These are phyloP conservation scores for Cytospora chrysosperma DNA, from an alignment of 2,329 filamentous ascomycete species.

Conservation along the genomic window DNA sequence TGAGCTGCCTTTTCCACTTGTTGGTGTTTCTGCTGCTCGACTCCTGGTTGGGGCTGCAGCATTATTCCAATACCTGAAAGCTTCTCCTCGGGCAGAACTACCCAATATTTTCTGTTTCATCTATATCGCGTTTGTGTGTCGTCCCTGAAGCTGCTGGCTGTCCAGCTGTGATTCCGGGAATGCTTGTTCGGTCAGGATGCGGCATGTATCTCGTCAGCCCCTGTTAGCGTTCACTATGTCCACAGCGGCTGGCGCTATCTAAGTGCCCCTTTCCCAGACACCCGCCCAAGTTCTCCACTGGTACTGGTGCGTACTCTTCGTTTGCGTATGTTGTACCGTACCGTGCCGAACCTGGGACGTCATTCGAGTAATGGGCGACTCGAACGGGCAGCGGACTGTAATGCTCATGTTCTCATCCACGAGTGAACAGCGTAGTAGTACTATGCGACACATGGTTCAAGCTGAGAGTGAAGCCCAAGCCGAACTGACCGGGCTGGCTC, in stretches of 20 bases:
- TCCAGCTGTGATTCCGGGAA: neutral
- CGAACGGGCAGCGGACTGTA: neutral
- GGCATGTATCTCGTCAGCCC: slow-evolving; percentile 15
- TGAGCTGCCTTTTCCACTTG: neutral
- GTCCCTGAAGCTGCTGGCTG: neutral
- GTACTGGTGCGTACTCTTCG: neutral
- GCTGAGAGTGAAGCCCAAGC: neutral
- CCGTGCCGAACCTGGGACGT: neutral
- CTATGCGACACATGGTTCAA: neutral
- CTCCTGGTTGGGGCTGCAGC: neutral
- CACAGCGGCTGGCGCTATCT: slow-evolving; percentile 13
- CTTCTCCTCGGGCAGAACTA: neutral
- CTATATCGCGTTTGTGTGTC: neutral
- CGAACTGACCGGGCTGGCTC: neutral
- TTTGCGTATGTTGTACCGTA: neutral
- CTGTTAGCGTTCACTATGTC: slow-evolving; percentile 22
- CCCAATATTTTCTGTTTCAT: neutral
- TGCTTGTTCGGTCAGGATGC: neutral
- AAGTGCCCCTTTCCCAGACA: slow-evolving; percentile 15
- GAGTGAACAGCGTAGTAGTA: neutral
- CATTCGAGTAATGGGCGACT: neutral
- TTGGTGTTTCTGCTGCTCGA: neutral
- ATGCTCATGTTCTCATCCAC: neutral
- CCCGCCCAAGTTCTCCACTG: too few species aligned
- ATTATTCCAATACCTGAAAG: neutral